These are phyloP conservation scores for Mucor mucedo DNA, from an alignment of 371 early-diverging fungal species.

Conservation along the genomic window DNA sequence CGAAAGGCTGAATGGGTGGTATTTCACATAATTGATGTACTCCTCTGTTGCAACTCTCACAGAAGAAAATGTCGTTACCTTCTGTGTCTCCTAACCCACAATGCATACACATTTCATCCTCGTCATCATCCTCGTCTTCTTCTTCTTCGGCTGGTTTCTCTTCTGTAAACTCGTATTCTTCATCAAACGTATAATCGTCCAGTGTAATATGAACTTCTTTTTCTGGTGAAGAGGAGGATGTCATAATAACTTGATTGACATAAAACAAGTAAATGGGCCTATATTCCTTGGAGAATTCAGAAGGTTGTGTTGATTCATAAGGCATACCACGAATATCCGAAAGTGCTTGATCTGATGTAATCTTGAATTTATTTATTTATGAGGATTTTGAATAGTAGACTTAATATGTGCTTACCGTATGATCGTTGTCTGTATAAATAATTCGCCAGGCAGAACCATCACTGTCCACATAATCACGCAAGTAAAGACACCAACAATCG, in stretches of 20 bases:
- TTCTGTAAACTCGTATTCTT: slow-evolving; percentile 12
- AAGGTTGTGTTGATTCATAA: background rate
- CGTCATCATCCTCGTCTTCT: slow-evolving; percentile 26
- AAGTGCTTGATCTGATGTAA: slow-evolving; percentile 29
- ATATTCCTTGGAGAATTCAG: slow-evolving; percentile 29
- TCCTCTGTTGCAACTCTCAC: slow-evolving; percentile 47
- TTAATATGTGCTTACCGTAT: background rate
- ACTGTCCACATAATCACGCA: slow-evolving; percentile 41
- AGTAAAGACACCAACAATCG: slow-evolving; percentile 42
- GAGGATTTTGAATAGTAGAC: background rate
- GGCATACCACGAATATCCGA: slow-evolving; percentile 28
- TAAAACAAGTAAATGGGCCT: slow-evolving; percentile 51
- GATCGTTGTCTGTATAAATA: slow-evolving; percentile 21
- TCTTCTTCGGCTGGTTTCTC: slow-evolving; percentile 8
- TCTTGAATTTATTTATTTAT: slow-evolving; percentile 2
- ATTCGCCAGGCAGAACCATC: slow-evolving; percentile 46
- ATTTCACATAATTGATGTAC: slow-evolving; percentile 54
- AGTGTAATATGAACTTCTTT: slow-evolving; percentile 28
- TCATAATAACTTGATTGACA: slow-evolving; percentile 30
- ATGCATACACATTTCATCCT: slow-evolving; percentile 37
- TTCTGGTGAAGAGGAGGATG: background rate
- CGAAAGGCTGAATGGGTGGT: slow-evolving; percentile 43
- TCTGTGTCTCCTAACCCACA: slow-evolving; percentile 45
- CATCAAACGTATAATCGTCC: slow-evolving; percentile 47
- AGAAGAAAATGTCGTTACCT: slow-evolving; percentile 49